Evolutionary conservation across 768 basidiomycete species (phyloP).

Genomic region (Suillus americanus): DNA sequence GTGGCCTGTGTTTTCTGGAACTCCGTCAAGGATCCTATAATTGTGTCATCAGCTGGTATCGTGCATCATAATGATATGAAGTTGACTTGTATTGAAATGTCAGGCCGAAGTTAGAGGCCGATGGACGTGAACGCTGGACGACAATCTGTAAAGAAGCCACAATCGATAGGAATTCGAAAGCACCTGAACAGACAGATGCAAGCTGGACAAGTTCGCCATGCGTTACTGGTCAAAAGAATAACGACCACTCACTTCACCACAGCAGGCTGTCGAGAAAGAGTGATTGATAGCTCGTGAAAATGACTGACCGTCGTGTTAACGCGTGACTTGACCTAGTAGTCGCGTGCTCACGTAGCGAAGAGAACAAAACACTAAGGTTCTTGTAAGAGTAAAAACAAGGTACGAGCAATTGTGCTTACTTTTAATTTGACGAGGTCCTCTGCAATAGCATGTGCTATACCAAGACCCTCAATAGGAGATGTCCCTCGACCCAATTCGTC

Average conservation of each 20-base stretch:
- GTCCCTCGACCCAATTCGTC: constrained; percentile 96
- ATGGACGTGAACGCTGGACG: constrained; percentile 52
- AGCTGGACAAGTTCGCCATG: constrained; percentile 38
- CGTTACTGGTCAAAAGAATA: background rate
- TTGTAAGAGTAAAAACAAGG: constrained; percentile 5
- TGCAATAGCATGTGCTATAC: constrained; percentile 82
- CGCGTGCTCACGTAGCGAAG: constrained; percentile 74
- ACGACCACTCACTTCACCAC: constrained; percentile 66
- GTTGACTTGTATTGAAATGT: constrained; percentile 76
- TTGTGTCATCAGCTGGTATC: constrained; percentile 7
- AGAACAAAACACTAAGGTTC: constrained; percentile 71
- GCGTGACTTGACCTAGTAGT: background rate
- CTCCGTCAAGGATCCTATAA: constrained; percentile 71
- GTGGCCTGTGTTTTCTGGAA: constrained; percentile 58
- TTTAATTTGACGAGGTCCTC: constrained; percentile 73
- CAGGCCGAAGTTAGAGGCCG: constrained; percentile 62
- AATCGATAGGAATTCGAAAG: constrained; percentile 9
- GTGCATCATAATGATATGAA: background rate
- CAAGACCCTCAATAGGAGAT: constrained; percentile 76
- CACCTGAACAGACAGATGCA: constrained; percentile 83
- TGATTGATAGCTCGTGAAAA: constrained; percentile 76
- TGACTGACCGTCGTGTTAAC: constrained; percentile 46
- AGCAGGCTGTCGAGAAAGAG: constrained; percentile 73
- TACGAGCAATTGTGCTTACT: constrained; percentile 39
- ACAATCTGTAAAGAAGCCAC: background rate